A percentile compares a stretch with the other conserved stretches of the same genome.
These are phyloP conservation scores for Rhizophagus prolifer DNA, from an alignment of 192 early-diverging fungal species.

Conservation along the genomic window DNA sequence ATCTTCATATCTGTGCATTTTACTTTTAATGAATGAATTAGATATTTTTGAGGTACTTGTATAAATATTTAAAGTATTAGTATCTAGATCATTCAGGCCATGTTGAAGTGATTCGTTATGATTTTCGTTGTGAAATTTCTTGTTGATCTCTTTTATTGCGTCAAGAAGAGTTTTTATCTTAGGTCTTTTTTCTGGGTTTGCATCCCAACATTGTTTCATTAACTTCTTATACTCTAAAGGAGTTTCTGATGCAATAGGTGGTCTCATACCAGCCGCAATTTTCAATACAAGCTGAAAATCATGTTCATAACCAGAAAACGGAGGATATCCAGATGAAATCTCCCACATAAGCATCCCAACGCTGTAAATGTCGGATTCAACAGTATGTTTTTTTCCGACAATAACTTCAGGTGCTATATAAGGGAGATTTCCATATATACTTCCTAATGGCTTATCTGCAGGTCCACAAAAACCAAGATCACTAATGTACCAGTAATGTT, in stretches of 20 bases:
- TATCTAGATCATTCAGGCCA: background rate
- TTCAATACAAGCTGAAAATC: background rate
- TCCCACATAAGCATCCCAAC: background rate
- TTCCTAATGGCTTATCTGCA: background rate
- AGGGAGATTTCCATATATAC: background rate
- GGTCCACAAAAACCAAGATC: background rate
- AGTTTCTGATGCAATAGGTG: background rate
- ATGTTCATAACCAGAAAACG: background rate
- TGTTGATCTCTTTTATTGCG: background rate
- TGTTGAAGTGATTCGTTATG: background rate
- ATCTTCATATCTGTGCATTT: background rate
- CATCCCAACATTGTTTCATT: background rate
- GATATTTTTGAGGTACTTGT: background rate
- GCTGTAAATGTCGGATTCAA: background rate
- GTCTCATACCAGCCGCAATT: background rate
- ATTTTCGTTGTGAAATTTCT: background rate
- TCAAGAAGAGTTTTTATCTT: background rate
- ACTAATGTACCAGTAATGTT: background rate
- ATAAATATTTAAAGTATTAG: background rate
- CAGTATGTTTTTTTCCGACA: background rate
- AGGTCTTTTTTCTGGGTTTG: background rate
- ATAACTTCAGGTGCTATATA: background rate
- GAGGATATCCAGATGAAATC: background rate
- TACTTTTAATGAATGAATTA: background rate
- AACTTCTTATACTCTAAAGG: background rate